Percentiles rank a stretch among this genome's conserved stretches.
Conservation (phyloP, 2,329 filamentous ascomycete species). For the Paracamarosporium sp. region DNA sequence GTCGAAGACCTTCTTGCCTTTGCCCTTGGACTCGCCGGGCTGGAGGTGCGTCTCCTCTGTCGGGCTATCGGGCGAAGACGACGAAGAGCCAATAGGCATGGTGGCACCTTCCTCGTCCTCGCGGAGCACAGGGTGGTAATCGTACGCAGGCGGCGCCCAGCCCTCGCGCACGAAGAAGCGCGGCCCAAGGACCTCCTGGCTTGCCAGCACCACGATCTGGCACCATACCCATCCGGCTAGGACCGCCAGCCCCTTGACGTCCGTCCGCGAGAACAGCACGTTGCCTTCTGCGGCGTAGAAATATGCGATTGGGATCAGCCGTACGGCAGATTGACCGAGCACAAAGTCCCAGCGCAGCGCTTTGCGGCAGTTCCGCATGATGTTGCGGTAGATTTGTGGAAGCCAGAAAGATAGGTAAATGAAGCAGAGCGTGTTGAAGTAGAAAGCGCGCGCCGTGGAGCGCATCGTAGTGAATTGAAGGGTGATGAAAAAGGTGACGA, state of each 20-base stretch:
- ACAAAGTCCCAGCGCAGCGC: constrained; percentile 93
- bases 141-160: constrained; percentile 77
- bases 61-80: constrained; percentile 18
- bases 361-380: constrained; percentile 87
- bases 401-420: constrained; percentile 89
- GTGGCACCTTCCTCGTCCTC: constrained; percentile 81
- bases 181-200: constrained; percentile 85
- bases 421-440: constrained; percentile 70
- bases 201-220: constrained; percentile 78
- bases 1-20: constrained; percentile 73
- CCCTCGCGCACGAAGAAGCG: constrained; percentile 80
- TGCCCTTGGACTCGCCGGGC: constrained; percentile 56
- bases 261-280: constrained; percentile 77
- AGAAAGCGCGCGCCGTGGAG: constrained; percentile 58
- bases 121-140: constrained; percentile 90
- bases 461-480: constrained; percentile 67
- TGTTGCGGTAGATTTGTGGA: constrained; percentile 90
- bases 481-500: constrained; percentile 64
- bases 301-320: constrained; percentile 82
- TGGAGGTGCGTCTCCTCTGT: constrained; percentile 21
- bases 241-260: constrained; percentile 68
- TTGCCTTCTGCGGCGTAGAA: constrained; percentile 83
- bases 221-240: constrained; percentile 84
- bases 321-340: constrained; percentile 78
- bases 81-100: constrained; percentile 73